phyloP scores from a whole-genome alignment of 225 moss, liverwort and hornwort genomes.

The Physcomitrellopsis africana region DNA sequence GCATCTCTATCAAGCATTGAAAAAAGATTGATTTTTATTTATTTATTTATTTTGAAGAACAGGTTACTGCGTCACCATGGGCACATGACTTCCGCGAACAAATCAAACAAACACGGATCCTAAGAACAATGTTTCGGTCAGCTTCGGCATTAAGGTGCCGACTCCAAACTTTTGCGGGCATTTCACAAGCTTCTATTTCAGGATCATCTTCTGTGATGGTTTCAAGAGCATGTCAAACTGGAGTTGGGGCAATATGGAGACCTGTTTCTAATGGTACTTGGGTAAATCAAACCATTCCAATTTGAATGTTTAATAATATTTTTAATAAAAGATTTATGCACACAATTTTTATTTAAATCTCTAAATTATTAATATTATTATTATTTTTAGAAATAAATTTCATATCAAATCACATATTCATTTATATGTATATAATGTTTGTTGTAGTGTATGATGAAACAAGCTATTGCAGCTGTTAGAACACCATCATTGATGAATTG shows the following conservation, averaged over 20 bases:
- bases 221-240: slow-evolving; percentile 67
- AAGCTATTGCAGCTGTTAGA: slow-evolving; percentile 70
- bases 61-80: slow-evolving; percentile 94
- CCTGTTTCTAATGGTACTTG: slow-evolving; percentile 77
- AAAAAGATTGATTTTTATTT: too few relatives aligned
- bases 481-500: slow-evolving; percentile 65
- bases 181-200: slow-evolving; percentile 54
- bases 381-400: too few relatives aligned
- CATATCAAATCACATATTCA: background rate
- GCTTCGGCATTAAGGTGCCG: slow-evolving; percentile 74
- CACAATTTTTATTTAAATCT: too few relatives aligned
- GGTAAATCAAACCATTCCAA: slow-evolving; percentile 32
- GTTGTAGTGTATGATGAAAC: slow-evolving; percentile 65
- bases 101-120: slow-evolving; percentile 70
- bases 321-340: too few relatives aligned
- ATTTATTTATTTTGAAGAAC: background rate
- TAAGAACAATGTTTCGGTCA: slow-evolving; percentile 74
- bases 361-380: too few relatives aligned
- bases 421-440: background rate
- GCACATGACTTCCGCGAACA: slow-evolving; percentile 80
- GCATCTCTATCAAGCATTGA: too few relatives aligned
- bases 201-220: slow-evolving; percentile 45
- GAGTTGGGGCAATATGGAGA: slow-evolving; percentile 78
- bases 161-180: slow-evolving; percentile 65
- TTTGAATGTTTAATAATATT: too few relatives aligned